These are phyloP conservation scores for Fusarium fujikuroi DNA, from an alignment of 2,329 filamentous ascomycete species.

Conservation along the genomic window DNA sequence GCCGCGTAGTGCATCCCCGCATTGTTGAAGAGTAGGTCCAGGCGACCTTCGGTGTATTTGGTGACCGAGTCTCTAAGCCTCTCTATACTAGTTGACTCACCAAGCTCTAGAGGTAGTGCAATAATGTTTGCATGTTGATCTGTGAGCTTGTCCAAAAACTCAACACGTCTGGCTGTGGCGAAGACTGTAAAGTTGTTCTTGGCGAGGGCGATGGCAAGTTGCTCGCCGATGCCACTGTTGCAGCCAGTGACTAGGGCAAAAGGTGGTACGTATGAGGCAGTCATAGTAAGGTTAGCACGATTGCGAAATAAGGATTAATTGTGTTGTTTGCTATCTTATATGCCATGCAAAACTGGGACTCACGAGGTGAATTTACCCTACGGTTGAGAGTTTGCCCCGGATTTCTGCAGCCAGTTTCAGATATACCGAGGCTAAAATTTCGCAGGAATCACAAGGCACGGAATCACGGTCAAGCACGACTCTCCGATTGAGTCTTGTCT, in stretches of 20 bases:
- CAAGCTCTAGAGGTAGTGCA: background rate
- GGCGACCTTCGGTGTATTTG: background rate
- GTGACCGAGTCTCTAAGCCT: background rate
- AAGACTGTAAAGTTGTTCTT: background rate
- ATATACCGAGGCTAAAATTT: background rate
- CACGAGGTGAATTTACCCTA: background rate
- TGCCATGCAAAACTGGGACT: background rate
- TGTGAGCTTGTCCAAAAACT: background rate
- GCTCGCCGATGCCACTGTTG: background rate
- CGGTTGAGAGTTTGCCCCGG: background rate
- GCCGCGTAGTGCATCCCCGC: background rate
- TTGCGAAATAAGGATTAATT: rapidly evolving
- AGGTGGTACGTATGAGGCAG: rapidly evolving
- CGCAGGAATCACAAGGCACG: background rate
- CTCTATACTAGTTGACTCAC: rapidly evolving
- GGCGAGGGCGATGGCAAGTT: background rate
- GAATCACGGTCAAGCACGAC: background rate
- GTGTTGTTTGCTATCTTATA: background rate
- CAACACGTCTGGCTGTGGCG: background rate
- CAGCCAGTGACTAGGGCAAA: background rate
- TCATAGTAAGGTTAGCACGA: rapidly evolving
- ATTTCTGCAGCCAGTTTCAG: rapidly evolving
- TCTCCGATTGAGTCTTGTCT: background rate
- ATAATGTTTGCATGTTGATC: background rate
- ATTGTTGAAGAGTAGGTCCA: background rate